phyloP scores from a whole-genome alignment of 768 basidiomycete genomes.

The Floccularia luteovirens region DNA sequence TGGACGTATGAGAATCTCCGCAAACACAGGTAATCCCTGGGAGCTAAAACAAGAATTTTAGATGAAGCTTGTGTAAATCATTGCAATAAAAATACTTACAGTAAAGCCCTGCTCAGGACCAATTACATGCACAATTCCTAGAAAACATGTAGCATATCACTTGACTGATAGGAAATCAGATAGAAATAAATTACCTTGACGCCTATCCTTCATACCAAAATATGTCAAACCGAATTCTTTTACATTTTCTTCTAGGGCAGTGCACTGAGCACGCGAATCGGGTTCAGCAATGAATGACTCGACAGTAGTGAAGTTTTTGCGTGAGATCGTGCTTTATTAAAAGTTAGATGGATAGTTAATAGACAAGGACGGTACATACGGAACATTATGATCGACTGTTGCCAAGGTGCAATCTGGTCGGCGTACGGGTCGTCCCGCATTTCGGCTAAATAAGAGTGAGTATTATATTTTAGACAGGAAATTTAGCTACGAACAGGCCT shows the following conservation, averaged over 20 bases:
- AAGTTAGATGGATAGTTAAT: neutral
- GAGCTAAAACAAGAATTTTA: constrained; percentile 33
- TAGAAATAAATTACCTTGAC: constrained; percentile 57
- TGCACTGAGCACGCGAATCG: constrained; percentile 79
- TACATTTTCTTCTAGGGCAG: constrained; percentile 82
- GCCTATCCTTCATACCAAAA: constrained; percentile 84
- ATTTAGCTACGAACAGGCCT: constrained; percentile 43
- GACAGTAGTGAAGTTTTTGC: constrained; percentile 69
- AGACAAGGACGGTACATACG: constrained; percentile 41
- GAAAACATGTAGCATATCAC: neutral
- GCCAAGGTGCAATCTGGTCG: constrained; percentile 86
- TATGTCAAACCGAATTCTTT: constrained; percentile 90
- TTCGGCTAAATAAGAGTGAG: constrained; percentile 37
- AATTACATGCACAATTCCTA: constrained; percentile 83
- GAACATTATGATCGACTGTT: constrained; percentile 84
- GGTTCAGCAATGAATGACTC: constrained; percentile 74
- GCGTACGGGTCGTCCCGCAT: constrained; percentile 69
- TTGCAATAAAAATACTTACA: constrained; percentile 23
- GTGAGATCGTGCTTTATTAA: constrained; percentile 52
- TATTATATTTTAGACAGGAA: constrained; percentile 4
- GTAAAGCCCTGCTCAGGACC: constrained; percentile 95
- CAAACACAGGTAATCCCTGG: constrained; percentile 82
- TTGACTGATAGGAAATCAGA: neutral
- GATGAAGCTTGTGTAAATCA: constrained; percentile 1
- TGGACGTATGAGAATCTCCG: constrained; percentile 91